These are phyloP conservation scores for Elasticomyces elasticus DNA, from an alignment of 495 filamentous ascomycete species.

Conservation along the genomic window DNA sequence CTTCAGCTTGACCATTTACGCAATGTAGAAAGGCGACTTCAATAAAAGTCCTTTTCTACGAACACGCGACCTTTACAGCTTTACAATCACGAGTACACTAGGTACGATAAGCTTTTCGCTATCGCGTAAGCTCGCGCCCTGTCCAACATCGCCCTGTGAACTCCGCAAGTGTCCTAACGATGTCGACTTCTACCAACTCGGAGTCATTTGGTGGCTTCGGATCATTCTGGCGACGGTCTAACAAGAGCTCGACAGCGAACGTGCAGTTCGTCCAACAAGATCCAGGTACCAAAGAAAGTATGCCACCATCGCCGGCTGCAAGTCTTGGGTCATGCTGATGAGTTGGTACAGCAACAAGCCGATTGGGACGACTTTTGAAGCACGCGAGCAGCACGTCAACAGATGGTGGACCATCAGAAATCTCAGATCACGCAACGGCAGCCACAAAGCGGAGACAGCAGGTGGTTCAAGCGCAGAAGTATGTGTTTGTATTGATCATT, in stretches of 20 bases:
- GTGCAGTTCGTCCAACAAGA: constrained; percentile 13
- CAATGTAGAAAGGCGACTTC: no score
- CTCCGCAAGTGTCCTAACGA: neutral
- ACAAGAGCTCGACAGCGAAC: neutral
- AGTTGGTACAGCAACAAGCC: neutral
- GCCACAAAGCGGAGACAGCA: constrained; percentile 13
- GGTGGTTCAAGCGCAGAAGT: constrained; percentile 20
- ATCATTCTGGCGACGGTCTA: constrained; percentile 14
- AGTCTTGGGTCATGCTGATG: neutral
- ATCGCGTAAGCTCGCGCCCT: no score
- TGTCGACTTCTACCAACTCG: neutral
- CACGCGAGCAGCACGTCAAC: neutral
- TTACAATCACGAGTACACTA: no score
- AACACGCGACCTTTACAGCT: no score
- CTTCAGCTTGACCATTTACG: no score
- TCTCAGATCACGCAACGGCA: neutral
- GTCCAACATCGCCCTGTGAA: no score
- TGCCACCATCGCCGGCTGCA: neutral
- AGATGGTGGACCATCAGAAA: neutral
- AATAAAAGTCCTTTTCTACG: no score
- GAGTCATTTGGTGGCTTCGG: constrained; percentile 8
- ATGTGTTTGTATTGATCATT: neutral
- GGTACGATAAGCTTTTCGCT: no score
- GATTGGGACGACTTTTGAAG: neutral
- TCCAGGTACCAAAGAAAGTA: constrained; percentile 3